A percentile compares a stretch with the other conserved stretches of the same genome.
Evolutionary conservation across 495 filamentous ascomycete species (phyloP).

Genomic region (Xylaria intraflava): DNA sequence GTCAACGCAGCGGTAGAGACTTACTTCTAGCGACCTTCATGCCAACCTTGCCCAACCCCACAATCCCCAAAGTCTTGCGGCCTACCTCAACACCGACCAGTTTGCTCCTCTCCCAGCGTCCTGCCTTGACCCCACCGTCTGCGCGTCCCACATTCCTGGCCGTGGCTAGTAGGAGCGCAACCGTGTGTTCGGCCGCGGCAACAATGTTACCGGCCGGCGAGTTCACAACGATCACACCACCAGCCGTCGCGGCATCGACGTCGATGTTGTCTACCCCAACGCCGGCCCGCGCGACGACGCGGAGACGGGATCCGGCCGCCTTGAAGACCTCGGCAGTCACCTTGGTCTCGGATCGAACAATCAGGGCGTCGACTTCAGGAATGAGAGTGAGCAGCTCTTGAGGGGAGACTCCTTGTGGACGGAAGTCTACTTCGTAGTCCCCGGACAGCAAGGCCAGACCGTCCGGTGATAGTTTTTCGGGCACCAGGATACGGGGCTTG

Average conservation of each 20-base stretch:
- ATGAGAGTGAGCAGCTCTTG: conserved; percentile 54
- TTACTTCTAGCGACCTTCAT: conserved; percentile 56
- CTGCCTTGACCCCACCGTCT: conserved; percentile 51
- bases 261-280: conserved; percentile 75
- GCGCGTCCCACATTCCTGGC: conserved; percentile 59
- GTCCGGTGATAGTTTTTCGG: conserved; percentile 68
- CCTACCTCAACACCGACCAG: conserved; percentile 65
- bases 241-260: conserved; percentile 55
- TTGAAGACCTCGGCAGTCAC: conserved; percentile 53
- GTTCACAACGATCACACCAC: conserved; percentile 67
- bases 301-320: conserved; percentile 50
- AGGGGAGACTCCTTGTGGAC: conserved; percentile 47
- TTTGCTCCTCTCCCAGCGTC: conserved; percentile 62
- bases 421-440: conserved; percentile 51
- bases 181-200: conserved; percentile 63
- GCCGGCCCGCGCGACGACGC: conserved; percentile 67
- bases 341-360: conserved; percentile 67
- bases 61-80: conserved; percentile 59
- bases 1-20: not conserved
- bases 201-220: conserved; percentile 63
- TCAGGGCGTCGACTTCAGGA: conserved; percentile 57
- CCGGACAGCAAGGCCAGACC: conserved; percentile 54
- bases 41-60: conserved; percentile 68
- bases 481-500: conserved; percentile 55
- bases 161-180: conserved; percentile 59